phyloP scores from a whole-genome alignment of 2,329 filamentous ascomycete species.

The Elsinoe batatas region DNA sequence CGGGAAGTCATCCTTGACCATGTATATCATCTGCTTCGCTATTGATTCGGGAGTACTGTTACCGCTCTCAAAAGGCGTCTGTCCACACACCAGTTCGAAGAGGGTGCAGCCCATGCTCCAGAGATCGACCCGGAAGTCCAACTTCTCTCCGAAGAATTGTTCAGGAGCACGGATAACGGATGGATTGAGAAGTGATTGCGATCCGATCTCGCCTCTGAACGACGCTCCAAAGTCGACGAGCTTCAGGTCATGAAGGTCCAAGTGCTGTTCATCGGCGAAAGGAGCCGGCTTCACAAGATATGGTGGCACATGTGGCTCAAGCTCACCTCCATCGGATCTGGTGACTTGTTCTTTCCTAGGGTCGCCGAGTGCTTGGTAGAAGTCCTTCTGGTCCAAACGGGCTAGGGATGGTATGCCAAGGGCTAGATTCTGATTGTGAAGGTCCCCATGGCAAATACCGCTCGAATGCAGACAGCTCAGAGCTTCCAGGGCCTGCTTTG shows the following conservation, averaged over 20 bases:
- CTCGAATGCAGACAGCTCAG: slow-evolving; percentile 20
- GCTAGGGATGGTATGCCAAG: slow-evolving; percentile 21
- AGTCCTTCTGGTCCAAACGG: slow-evolving; percentile 17
- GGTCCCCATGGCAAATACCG: slow-evolving; percentile 24
- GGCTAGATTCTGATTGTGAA: slow-evolving; percentile 23
- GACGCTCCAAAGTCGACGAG: slow-evolving; percentile 34
- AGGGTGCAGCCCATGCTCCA: slow-evolving; percentile 32
- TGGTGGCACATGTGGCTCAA: slow-evolving; percentile 18
- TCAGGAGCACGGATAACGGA: slow-evolving; percentile 30
- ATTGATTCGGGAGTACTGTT: slow-evolving; percentile 27
- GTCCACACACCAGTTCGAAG: slow-evolving; percentile 32
- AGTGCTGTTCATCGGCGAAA: slow-evolving; percentile 11
- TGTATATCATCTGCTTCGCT: slow-evolving; percentile 30
- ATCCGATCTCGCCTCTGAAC: slow-evolving; percentile 21
- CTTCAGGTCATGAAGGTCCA: slow-evolving; percentile 19
- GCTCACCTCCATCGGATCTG: slow-evolving; percentile 19
- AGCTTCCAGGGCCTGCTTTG: slow-evolving; percentile 20
- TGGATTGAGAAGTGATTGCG: slow-evolving; percentile 28
- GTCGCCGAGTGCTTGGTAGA: slow-evolving; percentile 18
- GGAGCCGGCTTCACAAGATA: slow-evolving; percentile 19
- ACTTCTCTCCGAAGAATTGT: slow-evolving; percentile 28
- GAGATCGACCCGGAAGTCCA: slow-evolving; percentile 30
- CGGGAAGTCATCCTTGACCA: slow-evolving; percentile 24
- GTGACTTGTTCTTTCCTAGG: slow-evolving; percentile 18
- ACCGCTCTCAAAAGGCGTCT: slow-evolving; percentile 31